Base-by-base conservation (phyloP, 148 eudicot species). In the Agrostemma githago region DNA sequence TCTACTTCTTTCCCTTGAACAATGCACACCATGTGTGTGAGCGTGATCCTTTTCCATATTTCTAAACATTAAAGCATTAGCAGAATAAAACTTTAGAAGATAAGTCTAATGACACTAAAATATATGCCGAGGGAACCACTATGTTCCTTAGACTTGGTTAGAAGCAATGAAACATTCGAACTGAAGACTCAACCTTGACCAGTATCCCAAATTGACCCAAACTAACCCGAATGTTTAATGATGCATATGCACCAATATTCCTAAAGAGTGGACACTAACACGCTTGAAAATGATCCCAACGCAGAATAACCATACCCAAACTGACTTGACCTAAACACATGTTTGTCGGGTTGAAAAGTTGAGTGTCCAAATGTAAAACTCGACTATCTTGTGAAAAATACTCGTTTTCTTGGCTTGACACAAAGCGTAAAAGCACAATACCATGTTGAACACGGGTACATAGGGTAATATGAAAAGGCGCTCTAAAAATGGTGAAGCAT, bases 1-100 rank as follows among this genome's bases (percentile, higher is more conserved):
- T 76, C 94, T 80, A 79, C 97, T 92, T 85, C 97, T 88, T 77
- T 88, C 88, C 79, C 97, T 86, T 53, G 97, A 92, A 79, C 97
- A 92, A 76, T 92, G 97, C 70, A 89, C 76, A 81, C 86, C 92
- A 66, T 74, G 84, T 58, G 43, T 75, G 37, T 72, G 80, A 16
- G 78, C 70, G 51, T 82, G 76, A 44, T 81, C 86, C 73, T 79
- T 85, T 40, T 58, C 72, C 21, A 56, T 80, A 79, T 76, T 66
- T 78, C 92, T 84, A 75, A 48, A 62, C 68, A 84, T 72, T 34
- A 74, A 76, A 71, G 4, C 38, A 77, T 64, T 62, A 62, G 7
- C 54, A 42, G 0, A 48, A 54, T 34, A 15, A 62, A 10, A 42
- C 38, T 9, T 62, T 9, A n/a, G 34, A 62, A 54, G 12, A 4